Conservation (phyloP, 768 basidiomycete species). For the Phaffia tasmanica region DNA sequence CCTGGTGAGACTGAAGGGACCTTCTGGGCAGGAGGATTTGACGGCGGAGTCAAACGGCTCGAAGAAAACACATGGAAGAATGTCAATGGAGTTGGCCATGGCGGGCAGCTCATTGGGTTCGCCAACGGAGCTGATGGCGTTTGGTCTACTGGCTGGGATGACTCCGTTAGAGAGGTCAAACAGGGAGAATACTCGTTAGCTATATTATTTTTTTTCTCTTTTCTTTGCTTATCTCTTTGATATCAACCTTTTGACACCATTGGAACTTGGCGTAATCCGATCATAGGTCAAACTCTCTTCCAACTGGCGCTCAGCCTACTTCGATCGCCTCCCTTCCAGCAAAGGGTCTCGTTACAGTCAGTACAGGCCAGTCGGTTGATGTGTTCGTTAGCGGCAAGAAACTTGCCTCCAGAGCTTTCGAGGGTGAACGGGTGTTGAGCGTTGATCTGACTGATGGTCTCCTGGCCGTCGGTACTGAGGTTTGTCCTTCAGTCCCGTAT, state of each 20-base stretch:
- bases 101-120: slow-evolving; percentile 57
- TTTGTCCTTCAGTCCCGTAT: neutral
- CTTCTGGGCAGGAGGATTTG: slow-evolving; percentile 68
- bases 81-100: slow-evolving; percentile 54
- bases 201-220: neutral
- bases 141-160: slow-evolving; percentile 70
- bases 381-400: slow-evolving; percentile 26
- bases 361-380: slow-evolving; percentile 30
- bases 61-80: slow-evolving; percentile 37
- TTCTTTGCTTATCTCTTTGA: neutral
- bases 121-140: slow-evolving; percentile 47
- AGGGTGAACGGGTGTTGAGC: slow-evolving; percentile 17
- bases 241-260: too few relatives aligned
- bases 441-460: neutral
- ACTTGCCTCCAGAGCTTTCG: slow-evolving; percentile 6
- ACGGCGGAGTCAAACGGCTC: slow-evolving; percentile 63
- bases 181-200: slow-evolving; percentile 10
- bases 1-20: slow-evolving; percentile 40
- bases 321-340: slow-evolving; percentile 30
- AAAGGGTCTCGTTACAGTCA: slow-evolving; percentile 31
- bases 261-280: too few relatives aligned
- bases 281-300: slow-evolving; percentile 29
- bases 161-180: slow-evolving; percentile 36
- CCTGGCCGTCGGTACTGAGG: slow-evolving; percentile 22
- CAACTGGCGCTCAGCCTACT: slow-evolving; percentile 35